Conservation (phyloP, 1,139 yeast species). For the Lodderomyces parapsilosis region DNA sequence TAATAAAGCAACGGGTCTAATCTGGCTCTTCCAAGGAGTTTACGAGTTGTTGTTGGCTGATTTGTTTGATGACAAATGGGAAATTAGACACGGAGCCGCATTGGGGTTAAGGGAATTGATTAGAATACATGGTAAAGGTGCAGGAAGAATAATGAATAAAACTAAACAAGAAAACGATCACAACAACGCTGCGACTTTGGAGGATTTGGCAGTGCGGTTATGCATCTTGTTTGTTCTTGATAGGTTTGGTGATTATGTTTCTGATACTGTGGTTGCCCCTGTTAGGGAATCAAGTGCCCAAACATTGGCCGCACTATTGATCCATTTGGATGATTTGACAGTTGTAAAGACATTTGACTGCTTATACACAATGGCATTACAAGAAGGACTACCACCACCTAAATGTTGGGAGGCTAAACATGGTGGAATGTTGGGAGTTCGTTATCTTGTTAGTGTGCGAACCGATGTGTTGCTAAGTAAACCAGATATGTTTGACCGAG, state of each 20-base stretch:
- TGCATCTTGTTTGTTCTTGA: constrained; percentile 89
- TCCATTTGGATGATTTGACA: constrained; percentile 59
- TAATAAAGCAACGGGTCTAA: constrained; percentile 70
- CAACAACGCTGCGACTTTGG: constrained; percentile 70
- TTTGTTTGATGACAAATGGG: constrained; percentile 88
- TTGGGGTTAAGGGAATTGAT: constrained; percentile 87
- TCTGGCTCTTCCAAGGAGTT: constrained; percentile 98
- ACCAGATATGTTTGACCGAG: constrained; percentile 62
- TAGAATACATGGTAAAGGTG: constrained; percentile 80
- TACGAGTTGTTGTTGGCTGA: constrained; percentile 80
- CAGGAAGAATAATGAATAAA: constrained; percentile 76
- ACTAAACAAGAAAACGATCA: constrained; percentile 58
- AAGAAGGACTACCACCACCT: constrained; percentile 45
- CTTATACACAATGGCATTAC: constrained; percentile 69
- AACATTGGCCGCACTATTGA: constrained; percentile 81
- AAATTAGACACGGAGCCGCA: constrained; percentile 93
- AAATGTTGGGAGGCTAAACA: constrained; percentile 94
- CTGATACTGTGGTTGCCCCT: constrained; percentile 98
- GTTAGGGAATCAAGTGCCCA: constrained; percentile 97
- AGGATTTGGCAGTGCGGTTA: constrained; percentile 84
- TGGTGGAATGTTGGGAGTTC: constrained; percentile 93
- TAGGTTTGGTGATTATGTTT: constrained; percentile 94
- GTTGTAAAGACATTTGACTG: constrained; percentile 63
- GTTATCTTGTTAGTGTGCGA: constrained; percentile 89
- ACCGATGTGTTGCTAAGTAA: constrained; percentile 68